Base-by-base conservation (phyloP, 371 early-diverging fungal species). In the Rhizopus stolonifer region DNA sequence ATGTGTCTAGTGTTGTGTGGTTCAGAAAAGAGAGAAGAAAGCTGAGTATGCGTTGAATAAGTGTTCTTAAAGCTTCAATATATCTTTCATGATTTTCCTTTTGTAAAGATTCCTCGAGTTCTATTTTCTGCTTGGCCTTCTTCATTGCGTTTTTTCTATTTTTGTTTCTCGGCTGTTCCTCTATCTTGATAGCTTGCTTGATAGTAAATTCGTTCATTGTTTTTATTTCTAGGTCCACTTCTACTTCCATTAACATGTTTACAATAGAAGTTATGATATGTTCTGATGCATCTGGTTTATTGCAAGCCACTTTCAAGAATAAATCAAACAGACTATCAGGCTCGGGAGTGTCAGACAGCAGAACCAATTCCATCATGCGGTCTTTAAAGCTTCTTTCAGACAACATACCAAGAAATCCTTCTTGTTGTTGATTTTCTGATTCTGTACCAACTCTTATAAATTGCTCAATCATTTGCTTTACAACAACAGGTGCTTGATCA, bases 401-500 rank as follows among this genome's bases (percentile, higher is more conserved):
- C 21, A 19, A 36, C 31, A 46, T 26, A 11, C 19, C 39, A 19
- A 29, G 25, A 15, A 53, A 48, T 14, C 23, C 32, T 6, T 50
- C 25, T 0, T 38, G 39, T 43, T 48, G 49, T 5, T 49, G 40
- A 2, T 19, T 8, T 8, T 0, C 15, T 19, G 46, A 36, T 14
- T 46, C 33, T 32, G 66, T 44, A 0, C 69, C 69, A 15, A 64
- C 54, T 1, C 17, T 22, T 10, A 73, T 32, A 22, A 67, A 54
- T 8, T 49, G 22, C 21, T 56, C 56, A 19, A 73, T 67, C 70
- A 69, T 67, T 21, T 60, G 63, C 21, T 73, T 73, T 6, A 67
- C 54, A 4, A 64, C 18, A 2, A 64, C 70, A 10, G 73, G 73
- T 1, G 73, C 73, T 50, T 69, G 67, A 36, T 73, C 73, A 36